Evolutionary conservation across 805 yeast genomes (phyloP).

Genomic region (Starmerella potacharoeniae): DNA sequence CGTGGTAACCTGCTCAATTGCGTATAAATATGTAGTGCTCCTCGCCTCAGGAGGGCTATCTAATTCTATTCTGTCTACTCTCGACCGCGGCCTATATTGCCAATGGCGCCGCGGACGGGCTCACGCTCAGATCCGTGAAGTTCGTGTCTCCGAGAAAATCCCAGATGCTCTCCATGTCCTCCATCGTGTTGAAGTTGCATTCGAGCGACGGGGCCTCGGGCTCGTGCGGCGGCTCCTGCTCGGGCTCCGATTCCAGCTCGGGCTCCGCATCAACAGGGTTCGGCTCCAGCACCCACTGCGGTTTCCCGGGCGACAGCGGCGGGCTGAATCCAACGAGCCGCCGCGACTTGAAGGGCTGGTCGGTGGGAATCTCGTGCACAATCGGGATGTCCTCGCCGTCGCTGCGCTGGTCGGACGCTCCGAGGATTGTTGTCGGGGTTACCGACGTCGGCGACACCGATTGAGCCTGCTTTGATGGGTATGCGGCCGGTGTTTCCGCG

Average conservation of each 20-base stretch:
- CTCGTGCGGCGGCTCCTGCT: not conserved
- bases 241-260: not conserved
- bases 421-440: not conserved
- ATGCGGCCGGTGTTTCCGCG: too few relatives aligned
- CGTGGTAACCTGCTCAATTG: too few relatives aligned
- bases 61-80: too few relatives aligned
- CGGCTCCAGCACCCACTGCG: not conserved
- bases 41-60: too few relatives aligned
- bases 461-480: not conserved
- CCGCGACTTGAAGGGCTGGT: not conserved
- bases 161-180: slow-evolving; percentile 1
- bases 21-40: too few relatives aligned
- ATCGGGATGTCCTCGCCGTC: not conserved
- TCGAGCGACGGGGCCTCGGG: not conserved
- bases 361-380: slow-evolving; percentile 3
- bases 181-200: not conserved
- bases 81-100: too few relatives aligned
- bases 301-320: not conserved
- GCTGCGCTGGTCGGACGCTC: too few relatives aligned
- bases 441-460: not conserved
- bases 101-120: not conserved
- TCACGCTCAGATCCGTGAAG: not conserved
- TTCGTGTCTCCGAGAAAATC: not conserved
- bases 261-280: not conserved
- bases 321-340: not conserved